Evolutionary conservation across 139 green algal genomes (phyloP), one percentile per base, ranked within the genome.

Genomic region (Mesotaenium endlicherianum): DNA sequence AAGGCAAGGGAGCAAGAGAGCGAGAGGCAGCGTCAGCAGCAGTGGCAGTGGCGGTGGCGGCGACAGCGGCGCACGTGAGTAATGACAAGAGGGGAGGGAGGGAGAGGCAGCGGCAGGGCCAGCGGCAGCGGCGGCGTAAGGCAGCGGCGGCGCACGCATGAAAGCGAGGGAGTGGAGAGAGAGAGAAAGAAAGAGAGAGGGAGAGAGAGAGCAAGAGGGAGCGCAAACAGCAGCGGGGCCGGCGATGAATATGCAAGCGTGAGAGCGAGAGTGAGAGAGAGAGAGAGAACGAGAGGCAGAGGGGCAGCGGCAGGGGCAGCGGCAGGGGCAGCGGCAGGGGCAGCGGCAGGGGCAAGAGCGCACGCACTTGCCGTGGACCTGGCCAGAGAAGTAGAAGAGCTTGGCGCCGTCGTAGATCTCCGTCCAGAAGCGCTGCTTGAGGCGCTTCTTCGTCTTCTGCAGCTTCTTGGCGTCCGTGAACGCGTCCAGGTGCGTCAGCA

Each of bases 331-430:
- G 42, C 20, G 26, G 57, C 34, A 82, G 75, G 36, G 50, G 75
- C 31, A 75, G 58, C 3, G 58, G 43, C 26, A 82, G 31, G 36
- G 53, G 30, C 11, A 80, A 72, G 45, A 74, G 57, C 1, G 1
- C 31, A 16, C 79, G 26, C 31, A 86, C 80, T 34, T 86, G 2
- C 75, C 82, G 26, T 88, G 82, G 30, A 88, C 16, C 67, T 97
- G 91, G 75, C 95, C 95, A 17, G 81, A 93, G 1, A 99, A 89
- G 91, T 98, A 98, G 84, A 99, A 99, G 44, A 99, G 93, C 92
- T 98, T 98, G 67, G 96, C 96, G 14, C 96, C 95, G 77, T 98
- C 92, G 81, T 98, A 98, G 84, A 98, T 97, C 88, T 99, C 96
- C 0, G 93, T 92, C 95, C 95, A 98, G 89, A 99, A 98, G 70